Base-by-base conservation (phyloP, 2,329 filamentous ascomycete genomes). In the Aspergillus luchuensis region DNA sequence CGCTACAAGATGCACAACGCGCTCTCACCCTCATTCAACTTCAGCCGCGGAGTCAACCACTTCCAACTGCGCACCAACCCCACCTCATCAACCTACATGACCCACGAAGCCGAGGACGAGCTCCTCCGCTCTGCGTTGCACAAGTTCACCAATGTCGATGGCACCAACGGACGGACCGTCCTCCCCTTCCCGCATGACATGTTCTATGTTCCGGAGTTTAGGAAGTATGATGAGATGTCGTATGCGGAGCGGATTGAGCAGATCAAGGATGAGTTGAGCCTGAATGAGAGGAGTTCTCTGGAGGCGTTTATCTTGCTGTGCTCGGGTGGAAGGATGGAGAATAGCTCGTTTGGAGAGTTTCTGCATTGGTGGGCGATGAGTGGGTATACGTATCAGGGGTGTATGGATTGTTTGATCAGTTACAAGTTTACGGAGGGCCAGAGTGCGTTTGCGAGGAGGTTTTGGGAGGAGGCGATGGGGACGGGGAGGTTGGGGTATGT, bases 91-190 rank as follows among this genome's bases (percentile, higher is more conserved):
- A 71, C 67, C 11, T 33, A 21, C 1, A 75, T 82, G 66, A 78
- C 64, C 21, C 80, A 82, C 23, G 74, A 81, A 0, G 73, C 81
- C 62, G 80, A 80, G 64, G 76, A 75, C 48, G 57, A 58, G 8
- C 62, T 79, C 0, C 74, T 75, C 52, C 66, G 71, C 57, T 67
- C 68, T 43, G 76, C 70, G 0, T 57, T 82, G 1, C 68, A 71
- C 5, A 82, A 82, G 21, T 75, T 83, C 15, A 74, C 80, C 41
- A 79, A 83, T 43, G 73, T 83, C 3, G 81, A 83, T 58, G 80
- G 80, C 0, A 63, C 65, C 4, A 66, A 68, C 54, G 79, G 76
- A 4, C 69, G 74, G 17, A 72, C 66, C 1, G 69, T 76, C 15
- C 73, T 82, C 13, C 76, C 80, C 1, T 78, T 77, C 17, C 77